Evolutionary conservation across 2,329 filamentous ascomycete species (phyloP), one percentile per base, ranked within the genome.

Genomic region (Annulohypoxylon truncatum): DNA sequence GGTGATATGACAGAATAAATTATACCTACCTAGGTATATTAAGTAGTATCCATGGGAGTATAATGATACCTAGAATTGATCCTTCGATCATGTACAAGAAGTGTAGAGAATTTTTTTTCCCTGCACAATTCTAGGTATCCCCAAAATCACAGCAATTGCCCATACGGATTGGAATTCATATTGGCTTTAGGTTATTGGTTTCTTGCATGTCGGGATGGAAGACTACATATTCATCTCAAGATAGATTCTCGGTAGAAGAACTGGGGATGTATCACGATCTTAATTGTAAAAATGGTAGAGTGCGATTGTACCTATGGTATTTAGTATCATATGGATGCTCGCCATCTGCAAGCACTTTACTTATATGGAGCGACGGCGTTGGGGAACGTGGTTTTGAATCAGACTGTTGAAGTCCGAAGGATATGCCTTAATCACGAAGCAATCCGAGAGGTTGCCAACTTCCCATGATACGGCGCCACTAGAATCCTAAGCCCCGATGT

Each of bases 371-470:
- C 33, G n/a, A 55, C 28, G 12, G 7, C 33, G 15, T 6, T 8
- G 26, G 22, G 29, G 15, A 51, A 33, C 31, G 38, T 55, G 55
- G 54, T 48, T 54, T 60, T 55, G 42, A 18, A 38, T 22, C 42
- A 47, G 13, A 50, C 24, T 44, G 15, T 59, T 42, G 54, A 55
- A 59, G 40, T 31, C 46, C 46, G 51, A 54, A 52, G 52, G 31
- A 20, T 38, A 18, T 48, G 44, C 48, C 15, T 26, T 40, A 46
- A 31, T 48, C 66, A 65, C 58, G 61, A 68, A 55, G 56, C 47
- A 58, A 70, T 70, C 55, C 61, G 58, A 71, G 67, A 70, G 66
- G 69, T 60, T 48, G 64, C 71, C 64, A 61, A 60, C 33, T 38
- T 46, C 42, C 42, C 22, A 24, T 48, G 52, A 26, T 52, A 51